Percentiles rank a stretch among this genome's conserved stretches.
phyloP scores from a whole-genome alignment of 1,139 yeast species.

The Blastobotrys buckinghamii region DNA sequence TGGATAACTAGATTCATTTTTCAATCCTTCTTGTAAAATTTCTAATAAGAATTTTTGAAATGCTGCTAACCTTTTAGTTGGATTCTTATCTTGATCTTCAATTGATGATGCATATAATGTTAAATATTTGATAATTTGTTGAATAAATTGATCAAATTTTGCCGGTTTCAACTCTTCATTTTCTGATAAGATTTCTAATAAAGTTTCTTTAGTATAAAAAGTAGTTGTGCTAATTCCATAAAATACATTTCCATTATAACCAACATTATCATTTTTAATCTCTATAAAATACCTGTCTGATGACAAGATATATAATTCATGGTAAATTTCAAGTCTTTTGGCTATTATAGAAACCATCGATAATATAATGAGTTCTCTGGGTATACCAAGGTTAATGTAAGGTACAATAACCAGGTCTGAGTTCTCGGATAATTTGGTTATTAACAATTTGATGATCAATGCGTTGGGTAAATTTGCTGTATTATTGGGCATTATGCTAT shows the following conservation, averaged over 20 bases:
- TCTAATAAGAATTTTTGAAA: not conserved
- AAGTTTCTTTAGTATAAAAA: not conserved
- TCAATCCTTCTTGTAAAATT: too few relatives aligned
- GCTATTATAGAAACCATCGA: not conserved
- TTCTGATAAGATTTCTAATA: not conserved
- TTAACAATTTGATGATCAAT: not conserved
- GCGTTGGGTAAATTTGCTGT: not conserved
- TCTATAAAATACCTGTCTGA: not conserved
- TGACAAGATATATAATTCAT: not conserved
- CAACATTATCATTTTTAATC: not conserved
- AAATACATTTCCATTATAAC: too few relatives aligned
- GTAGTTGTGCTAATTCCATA: not conserved
- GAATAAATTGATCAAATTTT: not conserved
- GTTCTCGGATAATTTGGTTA: not conserved
- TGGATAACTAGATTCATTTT: too few relatives aligned
- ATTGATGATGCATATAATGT: too few relatives aligned
- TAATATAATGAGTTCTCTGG: not conserved
- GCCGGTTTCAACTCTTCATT: not conserved
- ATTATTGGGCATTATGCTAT: not conserved
- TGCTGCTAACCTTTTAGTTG: not conserved
- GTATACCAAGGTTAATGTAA: too few relatives aligned
- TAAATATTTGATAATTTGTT: not conserved
- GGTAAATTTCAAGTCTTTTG: not conserved
- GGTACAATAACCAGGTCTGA: too few relatives aligned
- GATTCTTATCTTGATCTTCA: not conserved